Base-by-base conservation (phyloP, 1,139 yeast genomes). In the Saccharomyces hybrid region DNA sequence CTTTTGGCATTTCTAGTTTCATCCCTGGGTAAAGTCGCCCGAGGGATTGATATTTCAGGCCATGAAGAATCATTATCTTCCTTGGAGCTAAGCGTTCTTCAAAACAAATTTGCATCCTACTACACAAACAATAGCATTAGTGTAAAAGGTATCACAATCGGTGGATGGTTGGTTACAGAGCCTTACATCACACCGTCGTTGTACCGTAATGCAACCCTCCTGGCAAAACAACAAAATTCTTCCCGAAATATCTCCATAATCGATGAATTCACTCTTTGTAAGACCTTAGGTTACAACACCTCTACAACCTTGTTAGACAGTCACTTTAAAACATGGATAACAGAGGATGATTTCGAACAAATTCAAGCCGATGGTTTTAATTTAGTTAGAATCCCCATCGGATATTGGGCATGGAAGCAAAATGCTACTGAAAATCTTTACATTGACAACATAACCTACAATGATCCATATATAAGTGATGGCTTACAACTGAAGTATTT, bases 161-260 rank as follows among this genome's bases (percentile, higher is more conserved):
- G 88, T 48, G 87, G 87, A 16, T 83, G 88, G 87, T 70, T 83
- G 20, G 82, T 83, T 0, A 70, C 83, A 4, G 88, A 83, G 61
- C 87, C 88, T 1, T 83, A 75, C 61, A 83, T 83, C 58, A 82
- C 86, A 0, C 87, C 88, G 1, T 76, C 84, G 2, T 65, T 83
- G 23, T 83, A 59, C 52, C 50, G 58, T 4, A 58, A 59, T 49
- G 67, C 69, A 1, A 48, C 42, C 7, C 20, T 50, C 2, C 16
- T 38, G 9, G 48, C 31, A n/a, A n/a, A 31, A 28, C 46, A 50
- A 13, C 14, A 20, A n/a, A 50, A 47, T 2, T 20, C 30, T n/a
- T n/a, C 48, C 16, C n/a, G 31, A n/a, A 48, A 48, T 28, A 20
- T 72, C 1, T 70, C 73, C 57, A 84, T 85, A 1, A 78, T 80